These are phyloP conservation scores for Aureobasidium sp. DNA, from an alignment of 2,329 filamentous ascomycete genomes.

Conservation along the genomic window DNA sequence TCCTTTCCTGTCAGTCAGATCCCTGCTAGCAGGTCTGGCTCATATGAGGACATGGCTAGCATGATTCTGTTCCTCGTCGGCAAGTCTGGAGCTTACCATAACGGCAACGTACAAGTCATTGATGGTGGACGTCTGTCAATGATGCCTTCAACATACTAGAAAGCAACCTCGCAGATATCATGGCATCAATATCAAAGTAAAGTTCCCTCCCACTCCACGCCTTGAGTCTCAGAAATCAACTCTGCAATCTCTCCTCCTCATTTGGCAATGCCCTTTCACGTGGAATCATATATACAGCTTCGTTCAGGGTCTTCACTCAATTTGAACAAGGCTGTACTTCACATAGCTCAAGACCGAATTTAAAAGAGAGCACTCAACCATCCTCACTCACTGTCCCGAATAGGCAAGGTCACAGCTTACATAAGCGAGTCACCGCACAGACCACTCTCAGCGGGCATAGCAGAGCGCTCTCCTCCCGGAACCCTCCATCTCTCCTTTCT, in stretches of 20 bases:
- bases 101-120: constrained; percentile 45
- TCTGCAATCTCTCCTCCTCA: no score
- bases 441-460: neutral
- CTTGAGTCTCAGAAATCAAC: neutral
- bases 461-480: no score
- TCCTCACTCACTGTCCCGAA: no score
- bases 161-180: neutral
- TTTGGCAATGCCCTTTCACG: no score
- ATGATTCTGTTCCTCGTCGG: constrained; percentile 46
- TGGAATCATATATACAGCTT: no score
- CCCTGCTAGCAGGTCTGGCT: constrained; percentile 31
- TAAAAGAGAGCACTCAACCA: no score
- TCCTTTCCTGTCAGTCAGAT: constrained; percentile 31
- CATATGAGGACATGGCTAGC: constrained; percentile 43
- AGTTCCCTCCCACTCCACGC: neutral
- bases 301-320: no score
- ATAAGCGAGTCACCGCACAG: neutral
- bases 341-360: no score
- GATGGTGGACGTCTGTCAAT: constrained; percentile 35
- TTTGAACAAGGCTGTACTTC: no score
- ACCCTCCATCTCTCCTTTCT: neutral
- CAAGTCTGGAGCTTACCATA: constrained; percentile 47
- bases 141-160: constrained; percentile 19
- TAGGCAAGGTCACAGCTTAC: no score
- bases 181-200: neutral